Conservation (phyloP, 1,139 yeast genomes). For the Martiniozyma asiatica region DNA sequence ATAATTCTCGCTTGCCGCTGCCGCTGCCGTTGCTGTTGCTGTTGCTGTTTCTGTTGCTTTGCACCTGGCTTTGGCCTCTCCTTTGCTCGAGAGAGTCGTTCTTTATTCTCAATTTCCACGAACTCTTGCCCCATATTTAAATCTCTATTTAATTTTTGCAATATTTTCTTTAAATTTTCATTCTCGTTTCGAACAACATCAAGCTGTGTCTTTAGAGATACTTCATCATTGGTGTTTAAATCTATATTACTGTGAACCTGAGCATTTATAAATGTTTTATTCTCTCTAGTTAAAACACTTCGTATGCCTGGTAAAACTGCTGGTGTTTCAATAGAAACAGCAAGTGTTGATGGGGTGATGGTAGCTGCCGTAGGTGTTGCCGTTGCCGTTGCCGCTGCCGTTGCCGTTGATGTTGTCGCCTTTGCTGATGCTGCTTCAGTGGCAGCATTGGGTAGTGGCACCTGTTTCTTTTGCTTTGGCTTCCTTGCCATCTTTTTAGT, state of each 20-base stretch:
- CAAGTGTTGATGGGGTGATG: neutral
- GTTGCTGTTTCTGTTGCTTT: neutral
- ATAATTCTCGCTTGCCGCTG: neutral
- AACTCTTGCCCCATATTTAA: too few species aligned
- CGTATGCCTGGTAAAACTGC: too few species aligned
- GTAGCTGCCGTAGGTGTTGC: neutral
- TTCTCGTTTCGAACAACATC: slow-evolving; percentile 29
- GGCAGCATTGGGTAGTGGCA: neutral
- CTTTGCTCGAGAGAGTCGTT: slow-evolving; percentile 1
- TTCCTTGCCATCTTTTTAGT: slow-evolving; percentile 32
- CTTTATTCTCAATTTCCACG: slow-evolving; percentile 22
- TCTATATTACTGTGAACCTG: slow-evolving; percentile 24
- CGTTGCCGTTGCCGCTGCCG: neutral
- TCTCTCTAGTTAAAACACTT: too few species aligned
- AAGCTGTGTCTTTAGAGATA: slow-evolving; percentile 23
- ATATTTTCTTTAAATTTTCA: slow-evolving; percentile 27
- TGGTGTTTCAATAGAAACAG: neutral
- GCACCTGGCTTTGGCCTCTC: neutral
- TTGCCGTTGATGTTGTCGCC: neutral
- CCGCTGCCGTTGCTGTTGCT: slow-evolving; percentile 1
- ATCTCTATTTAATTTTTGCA: slow-evolving; percentile 24
- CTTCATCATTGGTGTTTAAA: slow-evolving; percentile 18
- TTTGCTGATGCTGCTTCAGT: neutral
- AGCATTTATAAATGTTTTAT: slow-evolving; percentile 14
- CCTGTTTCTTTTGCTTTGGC: slow-evolving; percentile 21